phyloP scores from a whole-genome alignment of 257 asterid species.

The Scutellaria minor region DNA sequence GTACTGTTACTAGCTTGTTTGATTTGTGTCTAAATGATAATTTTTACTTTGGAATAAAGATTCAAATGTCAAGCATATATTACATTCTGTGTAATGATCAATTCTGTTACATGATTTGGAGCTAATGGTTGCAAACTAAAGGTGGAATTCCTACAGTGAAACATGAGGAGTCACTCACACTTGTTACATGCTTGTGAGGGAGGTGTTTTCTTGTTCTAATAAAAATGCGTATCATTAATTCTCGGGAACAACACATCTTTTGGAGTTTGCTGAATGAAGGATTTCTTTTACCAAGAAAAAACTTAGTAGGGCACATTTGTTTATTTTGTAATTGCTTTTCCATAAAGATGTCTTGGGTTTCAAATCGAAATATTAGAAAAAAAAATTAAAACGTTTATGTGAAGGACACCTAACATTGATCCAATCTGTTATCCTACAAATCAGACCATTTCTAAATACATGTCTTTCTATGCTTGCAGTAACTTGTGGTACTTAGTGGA shows the following conservation, averaged over 20 bases:
- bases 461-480: neutral
- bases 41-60: neutral
- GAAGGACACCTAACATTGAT: neutral
- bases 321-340: constrained; percentile 22
- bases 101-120: constrained; percentile 7
- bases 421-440: constrained; percentile 8
- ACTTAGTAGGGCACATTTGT: constrained; percentile 19
- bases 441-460: neutral
- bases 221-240: neutral
- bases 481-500: neutral
- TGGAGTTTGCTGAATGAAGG: constrained; percentile 20
- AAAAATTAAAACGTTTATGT: neutral
- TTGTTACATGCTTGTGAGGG: neutral
- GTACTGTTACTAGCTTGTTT: neutral
- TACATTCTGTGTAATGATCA: neutral
- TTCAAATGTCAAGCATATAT: neutral
- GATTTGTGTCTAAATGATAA: constrained; percentile 1
- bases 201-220: too few relatives aligned
- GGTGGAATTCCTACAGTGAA: constrained; percentile 7
- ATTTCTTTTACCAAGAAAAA: constrained; percentile 3
- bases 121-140: constrained; percentile 3
- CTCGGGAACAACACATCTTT: neutral
- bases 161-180: neutral
- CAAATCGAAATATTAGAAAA: neutral
- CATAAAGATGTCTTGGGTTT: constrained; percentile 9